phyloP scores from a whole-genome alignment of 257 asterid genomes.

The Nicotiana otophora region DNA sequence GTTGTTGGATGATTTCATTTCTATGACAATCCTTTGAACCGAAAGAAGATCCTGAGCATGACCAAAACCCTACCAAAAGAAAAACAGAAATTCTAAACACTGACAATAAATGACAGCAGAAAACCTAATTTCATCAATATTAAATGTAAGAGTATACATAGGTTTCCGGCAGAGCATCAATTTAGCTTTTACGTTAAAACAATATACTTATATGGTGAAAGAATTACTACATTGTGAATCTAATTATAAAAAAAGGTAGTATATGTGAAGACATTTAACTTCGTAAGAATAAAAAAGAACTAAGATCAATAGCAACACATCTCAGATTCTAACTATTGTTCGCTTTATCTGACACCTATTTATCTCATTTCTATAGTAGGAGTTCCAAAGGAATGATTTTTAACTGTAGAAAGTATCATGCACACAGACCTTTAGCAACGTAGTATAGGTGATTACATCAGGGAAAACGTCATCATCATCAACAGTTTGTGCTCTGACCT shows the following conservation, averaged over 20 bases:
- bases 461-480: constrained; percentile 37
- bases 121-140: not conserved
- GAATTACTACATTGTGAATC: not conserved
- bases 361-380: not conserved
- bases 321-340: not conserved
- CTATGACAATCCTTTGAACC: constrained; percentile 38
- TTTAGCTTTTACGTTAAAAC: not conserved
- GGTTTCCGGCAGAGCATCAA: not conserved
- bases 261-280: not conserved
- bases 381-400: not conserved
- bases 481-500: constrained; percentile 45
- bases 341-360: not conserved
- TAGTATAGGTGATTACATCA: constrained; percentile 60
- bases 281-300: not conserved
- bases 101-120: not conserved
- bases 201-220: not conserved
- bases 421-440: constrained; percentile 48
- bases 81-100: not conserved
- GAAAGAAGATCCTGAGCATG: constrained; percentile 41
- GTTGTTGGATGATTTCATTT: constrained; percentile 45
- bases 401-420: constrained; percentile 1
- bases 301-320: not conserved
- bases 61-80: constrained; percentile 48
- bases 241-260: not conserved
- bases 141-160: not conserved